Conservation (phyloP, 2,329 filamentous ascomycete genomes). For the Pseudopithomyces chartarum region DNA sequence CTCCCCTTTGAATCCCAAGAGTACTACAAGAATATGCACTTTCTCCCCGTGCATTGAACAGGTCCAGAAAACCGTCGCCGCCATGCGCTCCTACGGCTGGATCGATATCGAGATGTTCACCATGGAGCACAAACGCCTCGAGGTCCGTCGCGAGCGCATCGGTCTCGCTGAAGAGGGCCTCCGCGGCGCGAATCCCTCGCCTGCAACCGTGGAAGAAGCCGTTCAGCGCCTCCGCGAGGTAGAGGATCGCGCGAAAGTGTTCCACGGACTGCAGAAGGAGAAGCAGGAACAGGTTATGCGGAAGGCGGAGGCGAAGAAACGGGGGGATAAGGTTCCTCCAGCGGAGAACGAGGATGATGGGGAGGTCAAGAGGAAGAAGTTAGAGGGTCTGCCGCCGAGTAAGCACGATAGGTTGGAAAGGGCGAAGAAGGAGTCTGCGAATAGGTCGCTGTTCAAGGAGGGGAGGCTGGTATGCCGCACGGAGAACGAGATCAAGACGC, state of each 20-base stretch:
- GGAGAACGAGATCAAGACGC: slow-evolving; percentile 89
- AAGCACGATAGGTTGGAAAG: slow-evolving; percentile 38
- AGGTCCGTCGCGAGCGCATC: slow-evolving; percentile 80
- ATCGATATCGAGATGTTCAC: slow-evolving; percentile 93
- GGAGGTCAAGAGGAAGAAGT: slow-evolving; percentile 26
- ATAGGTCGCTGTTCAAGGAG: slow-evolving; percentile 64
- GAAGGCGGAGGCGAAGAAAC: slow-evolving; percentile 42
- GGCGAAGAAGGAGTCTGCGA: slow-evolving; percentile 37
- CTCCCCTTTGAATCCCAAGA: slow-evolving; percentile 71
- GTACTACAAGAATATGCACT: slow-evolving; percentile 80
- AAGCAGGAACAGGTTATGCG: slow-evolving; percentile 51
- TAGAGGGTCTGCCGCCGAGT: slow-evolving; percentile 29
- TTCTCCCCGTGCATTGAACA: slow-evolving; percentile 98
- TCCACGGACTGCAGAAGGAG: slow-evolving; percentile 56
- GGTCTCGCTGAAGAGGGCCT: slow-evolving; percentile 72
- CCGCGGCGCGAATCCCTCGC: slow-evolving; percentile 69
- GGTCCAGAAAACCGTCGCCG: slow-evolving; percentile 82
- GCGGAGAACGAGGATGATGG: slow-evolving; percentile 24
- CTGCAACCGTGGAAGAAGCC: slow-evolving; percentile 80
- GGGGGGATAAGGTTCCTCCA: slow-evolving; percentile 32
- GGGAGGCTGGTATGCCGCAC: slow-evolving; percentile 79
- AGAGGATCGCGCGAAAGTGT: slow-evolving; percentile 70
- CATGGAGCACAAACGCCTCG: slow-evolving; percentile 76
- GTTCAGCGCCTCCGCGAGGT: slow-evolving; percentile 73
- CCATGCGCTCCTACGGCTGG: slow-evolving; percentile 83